These are phyloP conservation scores for Trametes cubensis DNA, from an alignment of 768 basidiomycete species.

Conservation along the genomic window DNA sequence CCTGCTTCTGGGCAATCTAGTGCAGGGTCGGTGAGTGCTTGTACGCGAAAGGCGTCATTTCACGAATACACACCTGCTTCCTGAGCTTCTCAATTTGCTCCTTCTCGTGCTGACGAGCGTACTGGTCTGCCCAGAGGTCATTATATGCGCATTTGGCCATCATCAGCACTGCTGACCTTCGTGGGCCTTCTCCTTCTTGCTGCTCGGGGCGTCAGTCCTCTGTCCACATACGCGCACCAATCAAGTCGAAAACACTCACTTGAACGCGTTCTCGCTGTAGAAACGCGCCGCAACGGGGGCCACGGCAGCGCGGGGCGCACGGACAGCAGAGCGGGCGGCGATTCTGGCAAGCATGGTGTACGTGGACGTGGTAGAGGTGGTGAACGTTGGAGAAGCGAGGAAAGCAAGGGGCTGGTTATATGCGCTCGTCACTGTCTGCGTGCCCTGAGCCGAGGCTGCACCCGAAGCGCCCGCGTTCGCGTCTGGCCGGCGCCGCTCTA, in stretches of 20 bases:
- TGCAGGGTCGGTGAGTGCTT: neutral
- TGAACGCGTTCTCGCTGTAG: constrained; percentile 64
- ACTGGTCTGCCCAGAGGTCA: constrained; percentile 53
- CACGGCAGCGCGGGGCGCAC: constrained; percentile 33
- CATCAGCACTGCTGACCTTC: constrained; percentile 46
- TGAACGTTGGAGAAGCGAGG: constrained; percentile 27
- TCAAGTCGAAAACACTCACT: constrained; percentile 42
- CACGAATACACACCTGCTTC: constrained; percentile 46
- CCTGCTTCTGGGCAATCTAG: constrained; percentile 37
- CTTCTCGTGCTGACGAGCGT: constrained; percentile 58
- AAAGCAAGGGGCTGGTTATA: constrained; percentile 16
- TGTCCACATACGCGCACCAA: neutral
- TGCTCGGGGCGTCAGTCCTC: constrained; percentile 37
- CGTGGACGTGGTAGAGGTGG: constrained; percentile 18
- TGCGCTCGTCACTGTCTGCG: neutral
- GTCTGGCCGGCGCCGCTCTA: constrained; percentile 18
- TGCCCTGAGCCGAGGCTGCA: neutral
- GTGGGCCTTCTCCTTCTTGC: constrained; percentile 74
- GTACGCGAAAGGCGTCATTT: neutral
- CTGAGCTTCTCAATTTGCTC: constrained; percentile 62
- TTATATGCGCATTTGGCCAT: neutral
- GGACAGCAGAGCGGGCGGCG: constrained; percentile 39
- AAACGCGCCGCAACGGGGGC: constrained; percentile 55
- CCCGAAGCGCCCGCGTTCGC: neutral
- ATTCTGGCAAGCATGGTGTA: constrained; percentile 45